These are phyloP conservation scores for Fusarium agapanthi DNA, from an alignment of 2,329 filamentous ascomycete genomes.

Conservation along the genomic window DNA sequence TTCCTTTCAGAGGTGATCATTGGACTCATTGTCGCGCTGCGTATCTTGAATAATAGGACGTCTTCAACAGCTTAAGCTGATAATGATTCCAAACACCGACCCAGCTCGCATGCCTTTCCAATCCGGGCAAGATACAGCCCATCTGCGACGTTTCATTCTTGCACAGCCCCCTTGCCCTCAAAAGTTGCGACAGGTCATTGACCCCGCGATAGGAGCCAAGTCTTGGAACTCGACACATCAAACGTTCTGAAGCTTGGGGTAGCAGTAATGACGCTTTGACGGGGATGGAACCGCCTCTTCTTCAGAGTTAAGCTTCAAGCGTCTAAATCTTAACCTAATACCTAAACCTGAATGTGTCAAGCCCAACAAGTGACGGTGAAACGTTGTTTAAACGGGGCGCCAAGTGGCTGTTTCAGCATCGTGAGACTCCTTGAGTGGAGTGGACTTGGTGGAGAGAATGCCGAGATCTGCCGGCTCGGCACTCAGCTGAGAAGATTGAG, in stretches of 20 bases:
- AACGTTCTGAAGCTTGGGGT: not conserved
- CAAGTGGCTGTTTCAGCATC: not conserved
- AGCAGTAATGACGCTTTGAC: not conserved
- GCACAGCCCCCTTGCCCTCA: not conserved
- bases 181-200: not conserved
- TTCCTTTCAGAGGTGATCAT: accelerated
- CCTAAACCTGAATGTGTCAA: no score
- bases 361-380: not conserved
- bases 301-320: not conserved
- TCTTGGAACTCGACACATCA: not conserved
- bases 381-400: not conserved
- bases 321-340: not conserved
- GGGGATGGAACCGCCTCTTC: not conserved
- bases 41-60: no score
- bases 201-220: not conserved
- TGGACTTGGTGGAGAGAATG: not conserved
- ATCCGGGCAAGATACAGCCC: not conserved
- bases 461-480: not conserved
- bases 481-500: not conserved
- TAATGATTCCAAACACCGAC: not conserved
- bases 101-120: not conserved
- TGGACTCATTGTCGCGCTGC: not conserved
- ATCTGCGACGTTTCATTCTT: not conserved
- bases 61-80: accelerated
- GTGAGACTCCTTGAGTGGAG: not conserved